A percentile compares a stretch with the other conserved stretches of the same genome.
Evolutionary conservation across 2,329 filamentous ascomycete genomes (phyloP).

Genomic region (Nigrospora osmanthi): DNA sequence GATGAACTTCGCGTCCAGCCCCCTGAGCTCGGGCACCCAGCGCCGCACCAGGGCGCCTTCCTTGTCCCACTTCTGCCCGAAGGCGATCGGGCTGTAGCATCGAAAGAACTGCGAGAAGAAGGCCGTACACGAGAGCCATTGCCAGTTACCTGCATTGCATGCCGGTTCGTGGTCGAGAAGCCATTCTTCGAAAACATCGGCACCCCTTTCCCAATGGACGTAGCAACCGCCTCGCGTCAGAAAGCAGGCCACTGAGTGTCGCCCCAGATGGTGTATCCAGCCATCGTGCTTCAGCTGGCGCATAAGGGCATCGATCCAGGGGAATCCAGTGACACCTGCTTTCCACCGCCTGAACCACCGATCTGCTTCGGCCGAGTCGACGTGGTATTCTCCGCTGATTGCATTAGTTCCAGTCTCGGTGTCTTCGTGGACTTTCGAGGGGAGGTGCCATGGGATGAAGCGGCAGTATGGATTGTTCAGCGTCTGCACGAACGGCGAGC

Average conservation of each 20-base stretch:
- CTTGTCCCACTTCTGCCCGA: constrained; percentile 70
- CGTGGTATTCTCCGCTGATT: constrained; percentile 51
- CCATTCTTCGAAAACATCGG: constrained; percentile 70
- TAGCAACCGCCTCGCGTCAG: constrained; percentile 75
- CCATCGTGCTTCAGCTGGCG: constrained; percentile 63
- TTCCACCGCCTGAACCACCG: constrained; percentile 63
- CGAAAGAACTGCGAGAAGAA: constrained; percentile 69
- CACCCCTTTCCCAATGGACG: constrained; percentile 70
- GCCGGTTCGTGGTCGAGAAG: constrained; percentile 68
- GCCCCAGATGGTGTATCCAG: constrained; percentile 74
- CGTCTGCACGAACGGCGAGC: constrained; percentile 56
- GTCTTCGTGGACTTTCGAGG: constrained; percentile 43
- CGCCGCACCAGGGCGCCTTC: constrained; percentile 55
- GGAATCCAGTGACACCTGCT: constrained; percentile 63
- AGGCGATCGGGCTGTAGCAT: constrained; percentile 62
- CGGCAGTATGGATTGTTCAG: constrained; percentile 57
- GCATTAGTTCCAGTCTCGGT: constrained; percentile 31
- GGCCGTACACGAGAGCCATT: constrained; percentile 68
- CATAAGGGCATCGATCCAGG: constrained; percentile 77
- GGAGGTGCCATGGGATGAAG: constrained; percentile 76
- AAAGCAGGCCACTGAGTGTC: constrained; percentile 74
- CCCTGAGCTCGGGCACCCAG: constrained; percentile 60
- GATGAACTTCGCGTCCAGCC: constrained; percentile 60
- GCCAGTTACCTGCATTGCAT: constrained; percentile 71
- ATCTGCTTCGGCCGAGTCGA: constrained; percentile 57